Evolutionary conservation across 2,329 filamentous ascomycete genomes (phyloP), one percentile per base, ranked within the genome.

Genomic region (Neofusicoccum laricinum): DNA sequence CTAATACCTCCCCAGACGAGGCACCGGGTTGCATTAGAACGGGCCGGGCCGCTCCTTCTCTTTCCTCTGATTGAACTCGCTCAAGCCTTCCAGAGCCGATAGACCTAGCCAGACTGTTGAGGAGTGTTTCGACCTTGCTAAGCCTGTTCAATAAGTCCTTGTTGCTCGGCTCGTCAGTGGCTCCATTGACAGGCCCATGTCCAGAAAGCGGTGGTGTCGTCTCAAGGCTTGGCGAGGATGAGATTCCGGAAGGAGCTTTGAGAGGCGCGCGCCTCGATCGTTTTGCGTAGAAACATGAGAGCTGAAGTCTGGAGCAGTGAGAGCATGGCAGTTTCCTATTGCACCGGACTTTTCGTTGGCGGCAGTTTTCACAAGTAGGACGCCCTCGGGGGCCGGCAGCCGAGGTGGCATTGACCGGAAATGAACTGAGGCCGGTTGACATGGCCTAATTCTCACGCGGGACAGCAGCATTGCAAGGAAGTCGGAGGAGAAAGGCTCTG

Each of bases 301-400:
- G 55, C 15, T 34, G 55, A 12, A 59, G 41, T 3, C 55, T 38
- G 25, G 40, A 46, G 32, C 55, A 59, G 19, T 59, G 40, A n/a
- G 40, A 15, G 41, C 55, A 59, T 11, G 55, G 55, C 1, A 59
- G 15, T n/a, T 59, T 59, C 17, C 55, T 59, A 21, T 59, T 59
- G 15, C 55, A 59, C n/a, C 55, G 55, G 8, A 59, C 55, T 17
- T 59, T 59, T 3, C 55, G 40, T 17, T 59, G 55, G 5, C 55
- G 55, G 55, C 55, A 59, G 1, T 21, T 8, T n/a, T 59, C 55
- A n/a, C 55, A 59, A 1, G 55, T 59, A 8, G 55, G 55, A 15
- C 55, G 55, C 14, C n/a, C n/a, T 19, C 17, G 40, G 15, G 15
- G 3, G 14, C 4, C 40, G 2, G 40, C 8, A 17, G 30, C 10